Percentiles rank a stretch among this genome's conserved stretches.
phyloP scores from a whole-genome alignment of 2,329 filamentous ascomycete genomes.

The Didymella sp. region DNA sequence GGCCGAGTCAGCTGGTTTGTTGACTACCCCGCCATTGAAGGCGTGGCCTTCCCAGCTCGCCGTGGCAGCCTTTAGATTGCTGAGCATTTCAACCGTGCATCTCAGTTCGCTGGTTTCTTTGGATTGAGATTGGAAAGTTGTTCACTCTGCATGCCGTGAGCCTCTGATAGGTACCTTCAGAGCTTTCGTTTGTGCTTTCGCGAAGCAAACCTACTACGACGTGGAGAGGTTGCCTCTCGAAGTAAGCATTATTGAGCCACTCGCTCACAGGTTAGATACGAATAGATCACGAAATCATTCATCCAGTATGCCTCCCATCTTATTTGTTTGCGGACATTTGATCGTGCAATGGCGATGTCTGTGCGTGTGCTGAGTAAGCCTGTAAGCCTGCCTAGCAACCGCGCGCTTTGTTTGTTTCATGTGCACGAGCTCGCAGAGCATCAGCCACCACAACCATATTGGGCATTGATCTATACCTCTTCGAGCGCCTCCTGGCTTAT shows the following conservation, averaged over 20 bases:
- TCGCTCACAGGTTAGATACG: conserved; percentile 32
- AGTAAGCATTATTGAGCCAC: conserved; percentile 33
- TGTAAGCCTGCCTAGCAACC: conserved; percentile 7
- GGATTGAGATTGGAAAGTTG: conserved; percentile 13
- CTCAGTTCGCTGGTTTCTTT: conserved; percentile 1
- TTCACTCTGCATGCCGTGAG: conserved; percentile 18
- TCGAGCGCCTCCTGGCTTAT: not conserved
- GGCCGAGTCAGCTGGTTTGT: conserved; percentile 97
- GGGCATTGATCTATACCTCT: conserved; percentile 2
- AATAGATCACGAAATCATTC: conserved; percentile 29
- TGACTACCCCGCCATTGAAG: conserved; percentile 83
- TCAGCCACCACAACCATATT: conserved; percentile 3
- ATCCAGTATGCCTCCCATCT: not conserved
- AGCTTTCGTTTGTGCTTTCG: conserved; percentile 36
- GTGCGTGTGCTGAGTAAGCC: conserved; percentile 9
- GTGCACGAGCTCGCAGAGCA: conserved; percentile 3
- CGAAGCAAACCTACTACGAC: conserved; percentile 30
- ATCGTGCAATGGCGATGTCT: not conserved
- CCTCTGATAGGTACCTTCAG: conserved; percentile 10
- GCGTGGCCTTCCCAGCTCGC: conserved; percentile 76
- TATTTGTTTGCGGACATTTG: not conserved
- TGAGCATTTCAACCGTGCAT: not conserved
- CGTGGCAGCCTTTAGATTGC: conserved; percentile 66
- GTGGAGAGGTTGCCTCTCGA: conserved; percentile 27
- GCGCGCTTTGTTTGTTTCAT: conserved; percentile 8